Base-by-base conservation (phyloP, 2,329 filamentous ascomycete species). In the Calonectria pseudoturangicola region DNA sequence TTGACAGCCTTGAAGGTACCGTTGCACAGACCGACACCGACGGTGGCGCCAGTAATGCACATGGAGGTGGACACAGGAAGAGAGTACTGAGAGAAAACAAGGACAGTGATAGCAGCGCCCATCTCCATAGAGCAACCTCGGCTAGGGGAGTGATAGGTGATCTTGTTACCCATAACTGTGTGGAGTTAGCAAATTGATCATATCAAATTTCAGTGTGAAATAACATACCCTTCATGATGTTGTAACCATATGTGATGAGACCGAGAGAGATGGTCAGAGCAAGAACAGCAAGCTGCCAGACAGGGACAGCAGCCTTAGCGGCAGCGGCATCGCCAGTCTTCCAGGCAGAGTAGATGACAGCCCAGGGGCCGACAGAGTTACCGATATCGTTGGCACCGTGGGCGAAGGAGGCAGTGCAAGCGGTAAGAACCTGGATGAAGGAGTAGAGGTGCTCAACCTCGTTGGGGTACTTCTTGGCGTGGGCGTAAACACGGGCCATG, bases 11-110 rank as follows among this genome's bases (percentile, higher is more conserved):
- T 93, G 71, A 91, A 74, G 39, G 89, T 91, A 33, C 93, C 93
- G 82, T 95, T 95, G 88, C 93, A 95, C 25, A 95, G 90, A 80
- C 93, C 93, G 62, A 95, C 93, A 72, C 93, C 93, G 51, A 95
- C 92, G 0, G 93, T 95, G 33, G 93, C 93, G 66, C 94, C 93
- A 1, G 93, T 95, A 83, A 96, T 95, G 83, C 93, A 95, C 93
- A 93, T 93, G 27, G 91, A 92, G 2, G 93, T 95, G 0, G 93
- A 95, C 27, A 95, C 93, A 45, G 93, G 93, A 0, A 95, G 91
- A 2, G 89, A 91, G 87, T 89, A 94, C 82, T 94, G 93, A 0
- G 93, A 94, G 87, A 94, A 94, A 81, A 95, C 84, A 27, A 95
- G 90, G 73, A 95, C 91, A 15, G 93, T 95, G 76, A 95, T 91